Evolutionary conservation across 106 monocot species (phyloP).

Genomic region (Acorus gramineus): DNA sequence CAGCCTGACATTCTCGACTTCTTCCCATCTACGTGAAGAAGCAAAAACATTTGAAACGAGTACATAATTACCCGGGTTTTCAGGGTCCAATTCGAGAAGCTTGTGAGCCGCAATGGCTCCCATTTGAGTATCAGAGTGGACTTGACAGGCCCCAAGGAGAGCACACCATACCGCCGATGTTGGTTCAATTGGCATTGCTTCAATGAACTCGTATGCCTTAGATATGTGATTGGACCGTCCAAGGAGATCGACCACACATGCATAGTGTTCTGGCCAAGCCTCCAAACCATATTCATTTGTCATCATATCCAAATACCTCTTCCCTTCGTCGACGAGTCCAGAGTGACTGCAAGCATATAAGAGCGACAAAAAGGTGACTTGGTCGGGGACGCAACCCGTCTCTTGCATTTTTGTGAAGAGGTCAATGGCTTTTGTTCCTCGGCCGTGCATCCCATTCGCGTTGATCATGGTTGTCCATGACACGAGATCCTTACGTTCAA

Average conservation of each 20-base stretch:
- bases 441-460: slow-evolving; percentile 66
- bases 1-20: slow-evolving; percentile 39
- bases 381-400: slow-evolving; percentile 41
- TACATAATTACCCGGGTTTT: slow-evolving; percentile 70
- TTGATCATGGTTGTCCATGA: slow-evolving; percentile 59
- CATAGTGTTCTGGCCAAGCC: slow-evolving; percentile 88
- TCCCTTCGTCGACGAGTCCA: slow-evolving; percentile 37
- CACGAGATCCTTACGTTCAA: slow-evolving; percentile 40
- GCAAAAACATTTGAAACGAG: slow-evolving; percentile 69
- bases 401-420: slow-evolving; percentile 35
- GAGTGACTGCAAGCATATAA: slow-evolving; percentile 78
- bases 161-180: slow-evolving; percentile 66
- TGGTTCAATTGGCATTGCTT: slow-evolving; percentile 38
- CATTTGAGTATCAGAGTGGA: slow-evolving; percentile 34
- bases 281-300: slow-evolving; percentile 24
- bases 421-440: slow-evolving; percentile 42
- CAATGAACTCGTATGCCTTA: slow-evolving; percentile 64
- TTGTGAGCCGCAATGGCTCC: slow-evolving; percentile 49
- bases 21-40: slow-evolving; percentile 49
- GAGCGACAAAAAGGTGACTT: slow-evolving; percentile 52
- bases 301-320: slow-evolving; percentile 32
- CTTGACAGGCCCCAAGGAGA: slow-evolving; percentile 64
- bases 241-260: slow-evolving; percentile 71
- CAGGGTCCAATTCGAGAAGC: slow-evolving; percentile 68
- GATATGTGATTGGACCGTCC: slow-evolving; percentile 53